Conservation (phyloP, 1,284 basidiomycete species). For the Vanrija sp. region DNA sequence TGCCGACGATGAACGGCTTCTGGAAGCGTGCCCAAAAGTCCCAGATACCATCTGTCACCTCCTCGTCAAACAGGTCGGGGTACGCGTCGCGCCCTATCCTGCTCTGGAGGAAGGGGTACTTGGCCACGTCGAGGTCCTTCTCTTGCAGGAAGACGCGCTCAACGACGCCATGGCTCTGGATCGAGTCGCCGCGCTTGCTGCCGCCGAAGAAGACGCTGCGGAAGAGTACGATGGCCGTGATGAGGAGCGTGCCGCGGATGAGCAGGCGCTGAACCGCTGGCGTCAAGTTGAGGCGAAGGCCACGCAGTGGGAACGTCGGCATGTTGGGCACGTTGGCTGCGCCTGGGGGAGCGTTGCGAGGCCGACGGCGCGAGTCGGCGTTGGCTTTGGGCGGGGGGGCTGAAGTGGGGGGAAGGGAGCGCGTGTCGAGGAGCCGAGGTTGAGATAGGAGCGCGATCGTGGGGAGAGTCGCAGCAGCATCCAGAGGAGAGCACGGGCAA, state of each 20-base stretch:
- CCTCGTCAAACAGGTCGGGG: conserved; percentile 69
- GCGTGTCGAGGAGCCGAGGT: not conserved
- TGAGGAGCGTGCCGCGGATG: conserved; percentile 37
- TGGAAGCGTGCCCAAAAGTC: conserved; percentile 92
- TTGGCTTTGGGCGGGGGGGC: conserved; percentile 26
- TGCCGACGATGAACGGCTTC: conserved; percentile 73
- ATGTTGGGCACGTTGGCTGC: conserved; percentile 28
- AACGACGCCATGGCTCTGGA: conserved; percentile 73
- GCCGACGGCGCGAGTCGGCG: conserved; percentile 27
- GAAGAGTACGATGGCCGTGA: conserved; percentile 36
- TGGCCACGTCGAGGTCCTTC: conserved; percentile 76
- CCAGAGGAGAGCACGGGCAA: not conserved
- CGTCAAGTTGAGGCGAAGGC: conserved; percentile 26
- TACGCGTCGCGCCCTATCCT: conserved; percentile 78
- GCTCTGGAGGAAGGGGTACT: conserved; percentile 77
- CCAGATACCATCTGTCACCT: conserved; percentile 68
- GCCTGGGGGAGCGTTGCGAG: conserved; percentile 16
- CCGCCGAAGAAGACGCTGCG: conserved; percentile 40
- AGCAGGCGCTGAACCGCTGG: conserved; percentile 39
- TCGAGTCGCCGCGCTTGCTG: conserved; percentile 51
- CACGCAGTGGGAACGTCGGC: conserved; percentile 15
- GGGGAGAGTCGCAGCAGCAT: not conserved
- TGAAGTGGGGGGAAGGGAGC: not conserved
- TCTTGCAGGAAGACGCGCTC: conserved; percentile 80
- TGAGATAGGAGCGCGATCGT: not conserved